Evolutionary conservation across 2,329 filamentous ascomycete species (phyloP).

Genomic region (Cryoendolithus antarcticus): DNA sequence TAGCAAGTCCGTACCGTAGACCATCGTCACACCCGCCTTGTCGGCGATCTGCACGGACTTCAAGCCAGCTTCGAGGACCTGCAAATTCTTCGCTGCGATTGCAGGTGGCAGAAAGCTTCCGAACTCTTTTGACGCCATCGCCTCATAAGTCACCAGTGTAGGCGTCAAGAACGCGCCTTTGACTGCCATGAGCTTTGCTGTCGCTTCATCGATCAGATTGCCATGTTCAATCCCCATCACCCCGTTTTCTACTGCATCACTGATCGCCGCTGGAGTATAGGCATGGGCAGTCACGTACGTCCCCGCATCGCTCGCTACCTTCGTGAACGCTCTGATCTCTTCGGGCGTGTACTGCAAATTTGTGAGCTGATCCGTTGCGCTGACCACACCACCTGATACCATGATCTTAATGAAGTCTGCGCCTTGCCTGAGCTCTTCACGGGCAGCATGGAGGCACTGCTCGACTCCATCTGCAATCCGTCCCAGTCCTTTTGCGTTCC

Average conservation of each 20-base stretch:
- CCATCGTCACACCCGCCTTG: conserved; percentile 43
- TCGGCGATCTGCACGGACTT: conserved; percentile 36
- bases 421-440: conserved; percentile 44
- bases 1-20: conserved; percentile 44
- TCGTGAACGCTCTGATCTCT: conserved; percentile 44
- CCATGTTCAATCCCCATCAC: conserved; percentile 48
- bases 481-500: conserved; percentile 29
- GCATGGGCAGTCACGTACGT: conserved; percentile 48
- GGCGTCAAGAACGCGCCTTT: conserved; percentile 40
- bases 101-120: conserved; percentile 32
- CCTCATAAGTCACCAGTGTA: conserved; percentile 40
- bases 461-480: conserved; percentile 43
- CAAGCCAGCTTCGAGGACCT: conserved; percentile 37
- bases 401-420: conserved; percentile 54
- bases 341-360: conserved; percentile 44
- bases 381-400: conserved; percentile 45
- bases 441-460: conserved; percentile 39
- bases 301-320: conserved; percentile 35
- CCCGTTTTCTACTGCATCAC: conserved; percentile 43
- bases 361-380: conserved; percentile 42
- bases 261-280: conserved; percentile 43
- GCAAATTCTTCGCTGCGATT: conserved; percentile 38
- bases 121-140: conserved; percentile 35
- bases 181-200: conserved; percentile 39
- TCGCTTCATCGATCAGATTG: conserved; percentile 47